Evolutionary conservation across 2,329 filamentous ascomycete species (phyloP), one percentile per base, ranked within the genome.

Genomic region (Xylariaceae sp.): DNA sequence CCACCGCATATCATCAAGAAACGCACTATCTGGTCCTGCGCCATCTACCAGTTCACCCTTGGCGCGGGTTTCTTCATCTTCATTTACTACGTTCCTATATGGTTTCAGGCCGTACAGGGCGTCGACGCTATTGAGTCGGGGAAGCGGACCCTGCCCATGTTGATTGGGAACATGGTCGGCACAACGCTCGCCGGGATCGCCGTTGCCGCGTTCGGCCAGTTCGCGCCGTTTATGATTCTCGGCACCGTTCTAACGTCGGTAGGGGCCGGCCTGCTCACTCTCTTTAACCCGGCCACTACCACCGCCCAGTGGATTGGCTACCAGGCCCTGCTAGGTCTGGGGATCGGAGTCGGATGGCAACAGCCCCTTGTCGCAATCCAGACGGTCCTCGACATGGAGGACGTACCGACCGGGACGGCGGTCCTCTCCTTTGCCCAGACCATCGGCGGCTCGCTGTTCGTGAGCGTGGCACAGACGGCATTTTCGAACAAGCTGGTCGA

Each of bases 31-130:
- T 52, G 3, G 16, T 53, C 19, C 50, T 54, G 23, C 63, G 23
- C 23, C 23, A 26, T 54, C 41, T 40, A 51, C 0, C 57, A 62
- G 41, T 64, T 66, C 18, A 57, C 65, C 10, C 23, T 26, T 26
- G 67, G 56, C 2, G 56, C 67, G n/a, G 59, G 54, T 5, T 67
- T 71, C 53, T 66, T 72, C 57, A 41, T 70, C 7, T 44, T 71
- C 29, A 57, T 67, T 20, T 72, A 71, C 52, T 73, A 67, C 46
- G 57, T 73, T 26, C 70, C 71, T 1, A 67, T 72, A 23, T 73
- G 65, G 65, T 72, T 67, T 44, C 63, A 65, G n/a, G 59, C 61
- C 10, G 26, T 67, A 1, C 51, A 61, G 16, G 63, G 57, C 7
- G 67, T 67, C 20, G 51, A 49, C 12, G 69, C 72, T 2, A 64